Conservation (phyloP, 805 yeast species). For the Candida vaughaniae region DNA sequence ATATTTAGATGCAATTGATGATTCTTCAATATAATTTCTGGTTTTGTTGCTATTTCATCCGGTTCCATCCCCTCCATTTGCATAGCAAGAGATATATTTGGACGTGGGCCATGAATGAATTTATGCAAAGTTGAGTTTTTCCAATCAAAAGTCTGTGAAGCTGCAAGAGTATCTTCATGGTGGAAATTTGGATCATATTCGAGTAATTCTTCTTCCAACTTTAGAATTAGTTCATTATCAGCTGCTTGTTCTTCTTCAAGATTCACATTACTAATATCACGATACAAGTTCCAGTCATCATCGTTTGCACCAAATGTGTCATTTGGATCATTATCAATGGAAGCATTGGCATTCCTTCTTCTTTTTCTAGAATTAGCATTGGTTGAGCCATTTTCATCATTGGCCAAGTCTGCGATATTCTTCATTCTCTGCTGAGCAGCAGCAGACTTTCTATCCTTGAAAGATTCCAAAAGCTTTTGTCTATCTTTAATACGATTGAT, state of each 20-base stretch:
- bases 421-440: constrained; percentile 95
- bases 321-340: constrained; percentile 86
- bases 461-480: constrained; percentile 66
- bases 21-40: constrained; percentile 76
- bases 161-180: constrained; percentile 78
- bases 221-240: constrained; percentile 57
- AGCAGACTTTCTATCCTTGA: constrained; percentile 83
- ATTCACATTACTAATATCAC: constrained; percentile 72
- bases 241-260: constrained; percentile 82
- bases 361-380: constrained; percentile 49
- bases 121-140: constrained; percentile 73
- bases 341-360: constrained; percentile 49
- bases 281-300: constrained; percentile 91
- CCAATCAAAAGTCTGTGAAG: constrained; percentile 76
- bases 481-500: constrained; percentile 66
- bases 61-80: constrained; percentile 42
- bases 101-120: constrained; percentile 87
- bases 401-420: constrained; percentile 81
- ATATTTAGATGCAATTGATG: constrained; percentile 90
- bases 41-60: constrained; percentile 43
- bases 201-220: constrained; percentile 71
- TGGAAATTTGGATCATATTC: constrained; percentile 84
- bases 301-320: constrained; percentile 95
- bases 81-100: constrained; percentile 59
- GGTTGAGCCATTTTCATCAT: constrained; percentile 55